Base-by-base conservation (phyloP, 1,284 basidiomycete genomes). In the Mycosarcoma mackinlayi region DNA sequence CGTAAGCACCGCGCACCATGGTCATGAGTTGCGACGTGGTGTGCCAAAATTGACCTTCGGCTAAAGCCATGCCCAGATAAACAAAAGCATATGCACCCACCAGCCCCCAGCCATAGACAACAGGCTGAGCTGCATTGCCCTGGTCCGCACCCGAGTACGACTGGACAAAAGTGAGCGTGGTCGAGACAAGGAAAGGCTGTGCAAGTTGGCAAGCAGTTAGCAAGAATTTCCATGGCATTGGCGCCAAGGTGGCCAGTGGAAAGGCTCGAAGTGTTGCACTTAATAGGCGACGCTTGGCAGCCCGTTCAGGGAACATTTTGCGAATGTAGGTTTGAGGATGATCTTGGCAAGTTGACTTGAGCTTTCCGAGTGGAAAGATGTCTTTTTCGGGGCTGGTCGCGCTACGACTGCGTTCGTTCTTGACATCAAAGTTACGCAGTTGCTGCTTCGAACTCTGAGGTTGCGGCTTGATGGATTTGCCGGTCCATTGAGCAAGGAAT, bases 71-170 rank as follows among this genome's bases (percentile, higher is more conserved):
- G n/a, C 70, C 66, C 18, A 73, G 62, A 53, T 73, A 79, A 42
- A 76, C 46, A 9, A 78, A 72, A 11, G 57, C 77, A 47, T 73
- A 80, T 1, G 78, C 78, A 9, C 75, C 78, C 2, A 76, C 77
- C 9, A 80, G 60, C 9, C 73, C 73, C 78, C 77, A 80, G 6
- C 78, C 78, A 24, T 71, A 67, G 19, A 52, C 70, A 11, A 64
- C 59, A 11, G 78, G 74, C 31, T 75, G 64, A 3, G 56, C 53
- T 6, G 53, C 27, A 21, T 39, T 38, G 9, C 58, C 14, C 24
- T 65, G 58, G 24, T 38, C 53, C 11, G 44, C 44, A 7, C 37
- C 14, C 3, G 51, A 55, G 46, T 68, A 75, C 3, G 60, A 65
- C 44, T 77, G 71, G 13, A 76, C 71, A 31, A 79, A 80, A 18